Percentiles rank a stretch among this genome's conserved stretches.
Evolutionary conservation across 768 basidiomycete genomes (phyloP).

Genomic region (Chalciporus sphaerocephalus): DNA sequence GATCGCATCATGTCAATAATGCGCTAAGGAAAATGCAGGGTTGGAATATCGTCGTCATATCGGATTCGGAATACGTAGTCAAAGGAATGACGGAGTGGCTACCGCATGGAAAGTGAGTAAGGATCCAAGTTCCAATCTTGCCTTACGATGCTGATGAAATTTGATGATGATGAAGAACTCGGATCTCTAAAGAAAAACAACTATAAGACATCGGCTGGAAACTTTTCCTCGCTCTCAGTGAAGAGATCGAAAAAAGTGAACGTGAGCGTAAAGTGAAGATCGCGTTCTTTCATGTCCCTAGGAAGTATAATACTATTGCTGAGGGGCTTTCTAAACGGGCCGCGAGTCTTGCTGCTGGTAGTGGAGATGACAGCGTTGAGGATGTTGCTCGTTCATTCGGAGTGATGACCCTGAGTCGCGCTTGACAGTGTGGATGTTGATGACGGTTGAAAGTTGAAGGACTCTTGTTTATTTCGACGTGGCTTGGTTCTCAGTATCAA

Average conservation of each 20-base stretch:
- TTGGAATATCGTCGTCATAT: slow-evolving; percentile 19
- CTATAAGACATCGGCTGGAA: not conserved
- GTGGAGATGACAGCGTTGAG: not conserved
- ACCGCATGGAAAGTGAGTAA: slow-evolving; percentile 28
- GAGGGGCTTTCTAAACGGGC: slow-evolving; percentile 17
- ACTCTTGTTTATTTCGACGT: too few species aligned
- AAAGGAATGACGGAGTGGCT: slow-evolving; percentile 35
- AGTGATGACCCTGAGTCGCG: too few species aligned
- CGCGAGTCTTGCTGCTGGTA: not conserved
- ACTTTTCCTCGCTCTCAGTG: not conserved
- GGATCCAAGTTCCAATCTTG: not conserved
- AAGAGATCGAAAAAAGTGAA: not conserved
- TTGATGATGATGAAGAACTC: not conserved
- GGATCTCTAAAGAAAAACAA: not conserved
- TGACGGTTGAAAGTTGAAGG: not conserved
- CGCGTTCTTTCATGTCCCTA: slow-evolving; percentile 23
- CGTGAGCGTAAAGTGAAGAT: slow-evolving; percentile 5
- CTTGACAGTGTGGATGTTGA: not conserved
- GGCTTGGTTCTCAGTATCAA: too few species aligned
- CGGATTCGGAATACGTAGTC: slow-evolving; percentile 34
- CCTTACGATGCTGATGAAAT: not conserved
- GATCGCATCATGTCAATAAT: not conserved
- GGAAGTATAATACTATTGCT: slow-evolving; percentile 21
- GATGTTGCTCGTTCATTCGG: too few species aligned
- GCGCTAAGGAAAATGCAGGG: not conserved